Evolutionary conservation across 306 rosid genomes (phyloP), one percentile per base, ranked within the genome.

Genomic region (Biancaea sappan): DNA sequence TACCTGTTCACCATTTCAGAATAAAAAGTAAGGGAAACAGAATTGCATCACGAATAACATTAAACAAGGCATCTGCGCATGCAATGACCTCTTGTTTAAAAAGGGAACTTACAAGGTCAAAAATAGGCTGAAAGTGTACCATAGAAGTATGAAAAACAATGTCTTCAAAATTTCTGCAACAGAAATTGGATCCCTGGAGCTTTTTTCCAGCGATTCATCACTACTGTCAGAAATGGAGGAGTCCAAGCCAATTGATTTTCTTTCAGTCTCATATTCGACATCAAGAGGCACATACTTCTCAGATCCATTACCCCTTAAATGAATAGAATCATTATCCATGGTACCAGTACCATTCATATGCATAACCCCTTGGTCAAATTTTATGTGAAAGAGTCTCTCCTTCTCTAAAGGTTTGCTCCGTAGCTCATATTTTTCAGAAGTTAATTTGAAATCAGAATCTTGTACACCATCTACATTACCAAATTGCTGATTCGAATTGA

Each of bases 41-140:
- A 44, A 35, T 60, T 52, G 15, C 50, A 65, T 74, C 58, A 62
- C 28, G 48, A 59, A 68, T 41, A 67, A 66, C 72, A n/a, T 40
- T 54, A 58, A 60, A 61, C 38, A 46, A 13, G 69, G 56, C 24
- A 15, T 35, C 43, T 25, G 68, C 46, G 50, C n/a, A 53, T 59
- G 24, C 41, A 58, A 74, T 31, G 54, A 75, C 28, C 14, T 65
- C 51, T 38, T 12, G 65, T 18, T 75, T 38, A 46, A 59, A 81
- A 24, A 72, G 74, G 78, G 68, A 83, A 87, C 97, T 94, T 88
- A 94, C 99, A 94, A 79, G 70, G 99, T 94, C 93, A 94, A 86
- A 77, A 90, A 81, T 51, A 94, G 89, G 91, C 99, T 94, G 89
- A 78, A 94, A 73, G 88, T 86, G 89, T 92, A 94, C 99, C 99